Conservation (phyloP, 1,284 basidiomycete genomes). For the Sanguinoderma infundibulare region DNA sequence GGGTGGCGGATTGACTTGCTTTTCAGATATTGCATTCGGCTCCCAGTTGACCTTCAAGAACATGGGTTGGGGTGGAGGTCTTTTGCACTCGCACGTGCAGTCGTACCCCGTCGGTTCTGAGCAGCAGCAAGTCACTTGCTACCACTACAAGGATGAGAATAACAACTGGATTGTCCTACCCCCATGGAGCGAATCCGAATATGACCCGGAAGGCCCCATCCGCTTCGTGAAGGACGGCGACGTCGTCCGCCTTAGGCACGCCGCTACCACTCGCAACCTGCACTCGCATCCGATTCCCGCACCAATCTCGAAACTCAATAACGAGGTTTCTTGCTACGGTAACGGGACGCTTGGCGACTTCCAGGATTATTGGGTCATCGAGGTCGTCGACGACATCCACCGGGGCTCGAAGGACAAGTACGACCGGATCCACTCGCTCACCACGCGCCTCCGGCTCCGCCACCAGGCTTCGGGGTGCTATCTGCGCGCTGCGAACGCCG, state of each 20-base stretch:
- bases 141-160: constrained; percentile 99
- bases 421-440: constrained; percentile 84
- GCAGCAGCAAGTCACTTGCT: constrained; percentile 98
- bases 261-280: constrained; percentile 86
- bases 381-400: constrained; percentile 90
- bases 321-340: constrained; percentile 94
- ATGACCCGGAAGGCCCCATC: constrained; percentile 70
- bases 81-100: constrained; percentile 96
- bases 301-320: constrained; percentile 88
- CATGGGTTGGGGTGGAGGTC: constrained; percentile 96
- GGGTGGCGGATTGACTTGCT: background rate
- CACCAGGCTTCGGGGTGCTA: constrained; percentile 87
- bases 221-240: constrained; percentile 82
- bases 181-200: constrained; percentile 74
- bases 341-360: constrained; percentile 86
- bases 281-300: constrained; percentile 91
- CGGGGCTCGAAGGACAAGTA: constrained; percentile 64
- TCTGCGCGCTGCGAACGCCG: constrained; percentile 86
- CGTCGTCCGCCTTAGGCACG: constrained; percentile 82
- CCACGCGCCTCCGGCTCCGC: constrained; percentile 86
- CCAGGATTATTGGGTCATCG: constrained; percentile 93
- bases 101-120: constrained; percentile 91
- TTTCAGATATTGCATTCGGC: constrained; percentile 85
- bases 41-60: constrained; percentile 96
- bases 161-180: constrained; percentile 91